These are phyloP conservation scores for Rhododendron molle DNA, from an alignment of 148 eudicot genomes.

Conservation along the genomic window DNA sequence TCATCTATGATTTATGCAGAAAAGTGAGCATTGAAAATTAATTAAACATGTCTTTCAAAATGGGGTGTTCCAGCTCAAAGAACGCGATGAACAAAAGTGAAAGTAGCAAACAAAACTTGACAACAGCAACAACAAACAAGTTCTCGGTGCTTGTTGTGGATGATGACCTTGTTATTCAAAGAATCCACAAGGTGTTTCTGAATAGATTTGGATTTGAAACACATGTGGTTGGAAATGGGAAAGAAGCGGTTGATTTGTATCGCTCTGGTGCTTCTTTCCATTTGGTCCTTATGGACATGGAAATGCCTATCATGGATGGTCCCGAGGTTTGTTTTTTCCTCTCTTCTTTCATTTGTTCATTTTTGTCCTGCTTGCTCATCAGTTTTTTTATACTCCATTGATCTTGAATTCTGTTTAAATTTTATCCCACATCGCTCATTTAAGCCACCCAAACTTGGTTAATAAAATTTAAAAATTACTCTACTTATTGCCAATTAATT, in stretches of 20 bases:
- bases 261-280: conserved; percentile 17
- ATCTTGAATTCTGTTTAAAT: neutral
- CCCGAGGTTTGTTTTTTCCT: conserved; percentile 9
- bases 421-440: no score
- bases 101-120: neutral
- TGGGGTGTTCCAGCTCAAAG: neutral
- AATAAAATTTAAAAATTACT: no score
- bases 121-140: neutral
- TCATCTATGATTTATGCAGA: neutral
- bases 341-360: neutral
- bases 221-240: conserved; percentile 18
- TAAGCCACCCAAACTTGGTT: no score
- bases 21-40: neutral
- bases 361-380: neutral
- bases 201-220: conserved; percentile 15
- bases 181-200: conserved; percentile 4
- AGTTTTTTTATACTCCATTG: neutral
- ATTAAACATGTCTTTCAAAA: neutral
- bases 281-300: conserved; percentile 26
- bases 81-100: neutral
- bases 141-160: conserved; percentile 19
- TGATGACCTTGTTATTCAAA: conserved; percentile 14
- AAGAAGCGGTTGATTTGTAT: conserved; percentile 21
- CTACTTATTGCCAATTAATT: no score
- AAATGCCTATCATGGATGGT: conserved; percentile 30